Percentiles rank a stretch among this genome's conserved stretches.
Conservation (phyloP, 2,329 filamentous ascomycete genomes). For the Ophioceras dolichostomum region DNA sequence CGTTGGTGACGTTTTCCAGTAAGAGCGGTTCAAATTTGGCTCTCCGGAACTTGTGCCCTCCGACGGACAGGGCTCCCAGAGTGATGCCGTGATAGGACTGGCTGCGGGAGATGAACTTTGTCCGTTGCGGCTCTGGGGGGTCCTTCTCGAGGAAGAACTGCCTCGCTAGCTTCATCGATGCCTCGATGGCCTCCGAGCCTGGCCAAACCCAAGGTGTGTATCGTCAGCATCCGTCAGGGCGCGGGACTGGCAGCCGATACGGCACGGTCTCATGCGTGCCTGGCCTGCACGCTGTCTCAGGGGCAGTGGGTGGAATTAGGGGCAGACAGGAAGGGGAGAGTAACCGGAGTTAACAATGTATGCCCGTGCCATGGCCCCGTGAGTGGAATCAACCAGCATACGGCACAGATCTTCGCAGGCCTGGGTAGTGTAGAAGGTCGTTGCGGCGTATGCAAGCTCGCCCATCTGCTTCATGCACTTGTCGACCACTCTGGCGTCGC, state of each 20-base stretch:
- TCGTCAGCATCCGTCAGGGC: slow-evolving; percentile 22
- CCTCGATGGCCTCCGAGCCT: slow-evolving; percentile 54
- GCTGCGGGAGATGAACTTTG: slow-evolving; percentile 52
- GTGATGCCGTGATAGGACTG: slow-evolving; percentile 65
- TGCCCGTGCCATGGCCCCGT: slow-evolving; percentile 22
- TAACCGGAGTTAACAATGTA: slow-evolving; percentile 26
- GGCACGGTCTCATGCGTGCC: slow-evolving; percentile 32
- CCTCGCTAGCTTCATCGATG: slow-evolving; percentile 49
- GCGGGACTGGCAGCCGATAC: too few species aligned
- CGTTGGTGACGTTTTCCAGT: slow-evolving; percentile 39
- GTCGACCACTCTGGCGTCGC: slow-evolving; percentile 24
- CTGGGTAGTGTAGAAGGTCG: slow-evolving; percentile 26
- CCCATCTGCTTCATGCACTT: slow-evolving; percentile 27
- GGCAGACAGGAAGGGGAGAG: too few species aligned
- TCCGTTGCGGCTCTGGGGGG: slow-evolving; percentile 41
- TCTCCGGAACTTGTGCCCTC: slow-evolving; percentile 49
- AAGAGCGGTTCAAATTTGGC: slow-evolving; percentile 52
- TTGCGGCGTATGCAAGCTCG: slow-evolving; percentile 28
- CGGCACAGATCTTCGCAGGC: slow-evolving; percentile 26
- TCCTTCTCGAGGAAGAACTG: slow-evolving; percentile 51
- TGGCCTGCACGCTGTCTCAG: slow-evolving; percentile 6
- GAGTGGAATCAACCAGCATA: slow-evolving; percentile 21
- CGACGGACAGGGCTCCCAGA: slow-evolving; percentile 51
- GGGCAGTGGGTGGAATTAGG: too few species aligned
- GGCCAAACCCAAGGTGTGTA: too few species aligned